phyloP scores from a whole-genome alignment of 306 rosid species.

The Vicia villosa region DNA sequence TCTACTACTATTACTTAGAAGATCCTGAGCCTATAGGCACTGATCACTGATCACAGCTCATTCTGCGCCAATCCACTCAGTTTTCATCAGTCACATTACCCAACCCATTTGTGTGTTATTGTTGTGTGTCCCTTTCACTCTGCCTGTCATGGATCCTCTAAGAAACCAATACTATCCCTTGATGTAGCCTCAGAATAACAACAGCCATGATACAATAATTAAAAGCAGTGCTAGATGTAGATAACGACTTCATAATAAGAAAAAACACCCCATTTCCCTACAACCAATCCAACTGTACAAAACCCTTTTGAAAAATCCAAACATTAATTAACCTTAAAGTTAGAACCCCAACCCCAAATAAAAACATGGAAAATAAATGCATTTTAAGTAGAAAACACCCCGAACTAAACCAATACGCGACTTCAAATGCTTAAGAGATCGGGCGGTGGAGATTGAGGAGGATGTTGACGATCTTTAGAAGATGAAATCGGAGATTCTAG shows the following conservation, averaged over 20 bases:
- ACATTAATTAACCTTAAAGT: slow-evolving; percentile 49
- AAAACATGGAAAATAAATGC: slow-evolving; percentile 23
- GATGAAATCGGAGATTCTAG: slow-evolving; percentile 50
- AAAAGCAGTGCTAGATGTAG: slow-evolving; percentile 43
- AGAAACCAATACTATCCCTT: slow-evolving; percentile 24
- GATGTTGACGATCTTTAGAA: slow-evolving; percentile 47
- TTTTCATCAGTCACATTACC: slow-evolving; percentile 28
- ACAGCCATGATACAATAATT: slow-evolving; percentile 38
- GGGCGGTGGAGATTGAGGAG: slow-evolving; percentile 63
- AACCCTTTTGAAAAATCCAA: slow-evolving; percentile 39
- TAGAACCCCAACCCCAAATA: slow-evolving; percentile 46
- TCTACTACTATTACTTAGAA: neutral
- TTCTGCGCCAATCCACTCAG: slow-evolving; percentile 28
- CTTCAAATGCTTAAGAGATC: slow-evolving; percentile 91
- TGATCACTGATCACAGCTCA: slow-evolving; percentile 29
- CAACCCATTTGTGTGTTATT: slow-evolving; percentile 34
- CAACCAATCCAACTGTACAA: slow-evolving; percentile 72
- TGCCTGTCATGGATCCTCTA: slow-evolving; percentile 20
- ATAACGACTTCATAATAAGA: slow-evolving; percentile 29
- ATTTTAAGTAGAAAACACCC: slow-evolving; percentile 43
- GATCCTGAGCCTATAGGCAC: slow-evolving; percentile 2
- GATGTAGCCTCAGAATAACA: slow-evolving; percentile 42
- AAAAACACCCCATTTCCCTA: slow-evolving; percentile 43
- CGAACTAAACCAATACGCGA: slow-evolving; percentile 21
- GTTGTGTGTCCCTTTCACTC: slow-evolving; percentile 42